phyloP scores from a whole-genome alignment of 345 rosid genomes.

The Eucalyptus globulus region DNA sequence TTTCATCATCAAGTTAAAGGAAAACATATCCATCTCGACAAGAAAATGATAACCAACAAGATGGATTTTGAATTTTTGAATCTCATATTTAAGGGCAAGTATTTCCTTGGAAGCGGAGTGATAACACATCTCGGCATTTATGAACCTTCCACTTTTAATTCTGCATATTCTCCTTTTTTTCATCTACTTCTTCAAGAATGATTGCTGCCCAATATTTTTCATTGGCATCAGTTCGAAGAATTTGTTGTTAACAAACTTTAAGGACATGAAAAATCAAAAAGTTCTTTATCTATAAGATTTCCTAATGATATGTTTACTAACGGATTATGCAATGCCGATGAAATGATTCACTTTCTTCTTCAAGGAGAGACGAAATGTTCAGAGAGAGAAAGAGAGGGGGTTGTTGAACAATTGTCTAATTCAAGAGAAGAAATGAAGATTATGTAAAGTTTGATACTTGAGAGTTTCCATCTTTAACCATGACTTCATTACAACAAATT shows the following conservation, averaged over 20 bases:
- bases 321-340: background rate
- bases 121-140: background rate
- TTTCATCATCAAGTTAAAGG: background rate
- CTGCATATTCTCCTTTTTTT: background rate
- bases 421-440: background rate
- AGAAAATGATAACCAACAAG: no score
- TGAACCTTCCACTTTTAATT: background rate
- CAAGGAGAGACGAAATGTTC: background rate
- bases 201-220: background rate
- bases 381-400: background rate
- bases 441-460: background rate
- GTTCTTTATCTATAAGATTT: background rate
- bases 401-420: background rate
- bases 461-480: background rate
- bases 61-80: background rate
- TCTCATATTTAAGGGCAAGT: no score
- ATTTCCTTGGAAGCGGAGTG: no score
- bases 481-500: background rate
- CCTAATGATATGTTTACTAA: background rate
- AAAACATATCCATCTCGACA: background rate
- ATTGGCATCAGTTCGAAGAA: background rate
- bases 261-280: background rate
- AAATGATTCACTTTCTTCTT: background rate
- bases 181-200: no score
- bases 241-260: background rate